Evolutionary conservation across 2,329 filamentous ascomycete species (phyloP).

Genomic region (Exserohilum turcica): DNA sequence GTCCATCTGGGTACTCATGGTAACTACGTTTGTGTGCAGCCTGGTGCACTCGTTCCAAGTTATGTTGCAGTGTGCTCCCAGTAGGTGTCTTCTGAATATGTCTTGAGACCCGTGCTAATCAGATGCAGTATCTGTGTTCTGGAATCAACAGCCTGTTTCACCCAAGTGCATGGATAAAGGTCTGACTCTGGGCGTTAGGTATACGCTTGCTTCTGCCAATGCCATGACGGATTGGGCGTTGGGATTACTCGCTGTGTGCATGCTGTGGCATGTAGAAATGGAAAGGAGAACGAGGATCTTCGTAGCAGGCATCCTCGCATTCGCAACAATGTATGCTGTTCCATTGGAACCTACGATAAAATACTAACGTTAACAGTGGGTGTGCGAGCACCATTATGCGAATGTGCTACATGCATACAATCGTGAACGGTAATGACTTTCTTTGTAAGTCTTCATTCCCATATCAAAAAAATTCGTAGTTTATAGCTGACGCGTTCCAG

Average conservation of each 20-base stretch:
- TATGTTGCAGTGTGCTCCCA: slow-evolving; percentile 59
- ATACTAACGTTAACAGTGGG: slow-evolving; percentile 44
- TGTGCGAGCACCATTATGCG: slow-evolving; percentile 58
- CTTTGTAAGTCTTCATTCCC: slow-evolving; percentile 33
- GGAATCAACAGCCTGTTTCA: slow-evolving; percentile 50
- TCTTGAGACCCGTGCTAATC: slow-evolving; percentile 2
- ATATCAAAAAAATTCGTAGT: not conserved
- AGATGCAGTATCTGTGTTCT: slow-evolving; percentile 54
- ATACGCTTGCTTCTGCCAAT: slow-evolving; percentile 42
- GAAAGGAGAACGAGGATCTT: slow-evolving; percentile 57
- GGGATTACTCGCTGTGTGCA: slow-evolving; percentile 50
- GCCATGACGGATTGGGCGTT: slow-evolving; percentile 43
- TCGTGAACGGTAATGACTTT: slow-evolving; percentile 50
- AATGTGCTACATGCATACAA: slow-evolving; percentile 50
- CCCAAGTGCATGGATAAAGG: slow-evolving; percentile 51
- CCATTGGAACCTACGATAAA: not conserved
- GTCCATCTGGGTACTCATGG: slow-evolving; percentile 56
- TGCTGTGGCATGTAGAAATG: slow-evolving; percentile 64
- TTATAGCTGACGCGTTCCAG: not conserved
- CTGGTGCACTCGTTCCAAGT: slow-evolving; percentile 58
- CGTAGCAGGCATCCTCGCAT: slow-evolving; percentile 58
- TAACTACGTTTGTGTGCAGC: slow-evolving; percentile 53
- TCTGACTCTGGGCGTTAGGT: slow-evolving; percentile 59
- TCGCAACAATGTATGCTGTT: slow-evolving; percentile 45
- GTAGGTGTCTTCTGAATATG: slow-evolving; percentile 9